Percentiles rank a stretch among this genome's conserved stretches.
Conservation (phyloP, 2,329 filamentous ascomycete genomes). For the Microdochium nivale region DNA sequence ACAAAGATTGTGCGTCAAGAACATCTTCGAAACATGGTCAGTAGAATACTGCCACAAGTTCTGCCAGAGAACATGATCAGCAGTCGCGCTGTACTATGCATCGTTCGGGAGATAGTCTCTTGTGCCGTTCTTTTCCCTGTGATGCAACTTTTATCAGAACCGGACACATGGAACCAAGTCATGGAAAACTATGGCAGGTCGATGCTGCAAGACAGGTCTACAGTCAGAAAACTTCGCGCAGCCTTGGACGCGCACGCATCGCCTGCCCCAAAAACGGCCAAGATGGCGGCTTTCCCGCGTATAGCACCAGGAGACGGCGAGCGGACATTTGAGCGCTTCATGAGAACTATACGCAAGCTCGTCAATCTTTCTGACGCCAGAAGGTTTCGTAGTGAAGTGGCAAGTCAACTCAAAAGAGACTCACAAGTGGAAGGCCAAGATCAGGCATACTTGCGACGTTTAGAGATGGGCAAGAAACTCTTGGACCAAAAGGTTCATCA, state of each 20-base stretch:
- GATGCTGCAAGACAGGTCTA: constrained; percentile 90
- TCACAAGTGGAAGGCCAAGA: constrained; percentile 71
- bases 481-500: constrained; percentile 83
- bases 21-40: constrained; percentile 69
- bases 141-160: constrained; percentile 73
- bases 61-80: constrained; percentile 66
- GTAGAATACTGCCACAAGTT: constrained; percentile 63
- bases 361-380: constrained; percentile 89
- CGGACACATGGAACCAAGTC: constrained; percentile 95
- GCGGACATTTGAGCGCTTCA: constrained; percentile 88
- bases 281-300: constrained; percentile 65
- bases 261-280: constrained; percentile 58
- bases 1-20: constrained; percentile 81
- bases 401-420: constrained; percentile 85
- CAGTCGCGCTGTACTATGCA: constrained; percentile 70
- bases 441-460: constrained; percentile 73
- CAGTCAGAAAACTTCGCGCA: constrained; percentile 81
- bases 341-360: constrained; percentile 78
- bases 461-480: constrained; percentile 87
- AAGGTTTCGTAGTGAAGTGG: constrained; percentile 83
- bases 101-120: constrained; percentile 84
- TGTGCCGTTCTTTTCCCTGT: constrained; percentile 84
- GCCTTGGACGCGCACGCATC: constrained; percentile 91
- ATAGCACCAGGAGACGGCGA: constrained; percentile 79
- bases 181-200: constrained; percentile 84